Conservation (phyloP, 352 stramenopile species). For the Phytopythium litorale region DNA sequence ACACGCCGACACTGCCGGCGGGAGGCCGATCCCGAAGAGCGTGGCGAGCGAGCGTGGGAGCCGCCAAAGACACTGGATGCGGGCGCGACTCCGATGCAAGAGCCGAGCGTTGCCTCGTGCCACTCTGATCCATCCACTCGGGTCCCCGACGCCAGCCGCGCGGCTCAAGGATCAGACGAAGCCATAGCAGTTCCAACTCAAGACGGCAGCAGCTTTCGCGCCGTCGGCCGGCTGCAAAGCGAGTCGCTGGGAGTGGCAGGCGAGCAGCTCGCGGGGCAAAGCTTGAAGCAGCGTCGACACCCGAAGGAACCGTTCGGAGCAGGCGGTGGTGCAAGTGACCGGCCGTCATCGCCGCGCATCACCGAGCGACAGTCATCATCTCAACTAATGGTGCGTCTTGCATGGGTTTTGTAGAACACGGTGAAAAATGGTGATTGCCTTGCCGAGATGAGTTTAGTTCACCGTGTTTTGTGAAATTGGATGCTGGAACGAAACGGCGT, state of each 20-base stretch:
- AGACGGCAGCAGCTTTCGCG: neutral
- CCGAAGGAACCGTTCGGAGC: neutral
- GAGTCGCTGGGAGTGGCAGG: neutral
- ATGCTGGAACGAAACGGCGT: neutral
- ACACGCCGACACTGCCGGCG: neutral
- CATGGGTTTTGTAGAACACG: neutral
- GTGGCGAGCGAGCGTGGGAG: neutral
- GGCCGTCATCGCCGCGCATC: neutral
- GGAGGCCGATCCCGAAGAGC: neutral
- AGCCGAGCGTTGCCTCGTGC: neutral
- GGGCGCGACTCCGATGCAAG: neutral
- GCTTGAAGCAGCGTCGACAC: slow-evolving; percentile 3
- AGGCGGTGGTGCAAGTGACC: slow-evolving; percentile 4
- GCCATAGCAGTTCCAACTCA: no score
- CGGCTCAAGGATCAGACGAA: neutral
- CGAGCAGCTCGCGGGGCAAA: neutral
- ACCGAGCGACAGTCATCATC: neutral
- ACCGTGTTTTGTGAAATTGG: neutral
- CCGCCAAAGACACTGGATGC: neutral
- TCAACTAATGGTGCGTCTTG: no score
- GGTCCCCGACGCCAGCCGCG: neutral
- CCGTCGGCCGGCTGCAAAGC: neutral
- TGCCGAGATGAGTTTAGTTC: no score
- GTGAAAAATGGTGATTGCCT: neutral
- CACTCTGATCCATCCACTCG: neutral